phyloP scores from a whole-genome alignment of 495 filamentous ascomycete species.

The Penicillium cataractarum region DNA sequence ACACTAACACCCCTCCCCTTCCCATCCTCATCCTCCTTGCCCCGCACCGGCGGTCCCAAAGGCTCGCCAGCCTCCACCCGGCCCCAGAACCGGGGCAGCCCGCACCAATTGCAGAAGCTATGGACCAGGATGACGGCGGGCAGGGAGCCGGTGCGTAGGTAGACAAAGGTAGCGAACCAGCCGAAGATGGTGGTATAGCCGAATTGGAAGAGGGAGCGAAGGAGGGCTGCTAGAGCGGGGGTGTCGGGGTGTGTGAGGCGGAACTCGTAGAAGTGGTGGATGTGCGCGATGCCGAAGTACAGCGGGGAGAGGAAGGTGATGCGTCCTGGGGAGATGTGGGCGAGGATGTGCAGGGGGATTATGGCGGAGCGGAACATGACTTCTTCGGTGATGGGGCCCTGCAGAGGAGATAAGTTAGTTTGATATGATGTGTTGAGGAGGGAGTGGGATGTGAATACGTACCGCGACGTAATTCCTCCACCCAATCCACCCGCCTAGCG shows the following conservation, averaged over 20 bases:
- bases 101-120: constrained; percentile 90
- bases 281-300: constrained; percentile 92
- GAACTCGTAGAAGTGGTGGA: constrained; percentile 97
- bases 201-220: constrained; percentile 82
- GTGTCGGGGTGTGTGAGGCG: constrained; percentile 76
- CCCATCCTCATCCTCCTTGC: constrained; percentile 44
- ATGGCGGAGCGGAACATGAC: constrained; percentile 86
- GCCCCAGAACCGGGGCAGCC: constrained; percentile 86
- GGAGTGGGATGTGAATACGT: constrained; percentile 22
- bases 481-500: constrained; percentile 62
- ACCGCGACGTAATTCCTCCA: constrained; percentile 69
- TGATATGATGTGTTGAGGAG: not conserved
- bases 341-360: constrained; percentile 79
- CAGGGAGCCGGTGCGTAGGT: constrained; percentile 80
- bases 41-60: constrained; percentile 37
- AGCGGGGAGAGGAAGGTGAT: constrained; percentile 82
- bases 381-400: constrained; percentile 93
- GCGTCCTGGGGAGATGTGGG: constrained; percentile 56
- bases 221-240: constrained; percentile 57
- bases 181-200: constrained; percentile 93
- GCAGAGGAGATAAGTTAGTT: constrained; percentile 18
- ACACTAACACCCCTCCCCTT: constrained; percentile 12
- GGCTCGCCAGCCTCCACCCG: constrained; percentile 56
- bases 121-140: constrained; percentile 74
- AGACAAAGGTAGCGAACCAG: constrained; percentile 90